A percentile compares a stretch with the other conserved stretches of the same genome.
These are phyloP conservation scores for Ophiosphaerella korrae DNA, from an alignment of 2,329 filamentous ascomycete species.

Conservation along the genomic window DNA sequence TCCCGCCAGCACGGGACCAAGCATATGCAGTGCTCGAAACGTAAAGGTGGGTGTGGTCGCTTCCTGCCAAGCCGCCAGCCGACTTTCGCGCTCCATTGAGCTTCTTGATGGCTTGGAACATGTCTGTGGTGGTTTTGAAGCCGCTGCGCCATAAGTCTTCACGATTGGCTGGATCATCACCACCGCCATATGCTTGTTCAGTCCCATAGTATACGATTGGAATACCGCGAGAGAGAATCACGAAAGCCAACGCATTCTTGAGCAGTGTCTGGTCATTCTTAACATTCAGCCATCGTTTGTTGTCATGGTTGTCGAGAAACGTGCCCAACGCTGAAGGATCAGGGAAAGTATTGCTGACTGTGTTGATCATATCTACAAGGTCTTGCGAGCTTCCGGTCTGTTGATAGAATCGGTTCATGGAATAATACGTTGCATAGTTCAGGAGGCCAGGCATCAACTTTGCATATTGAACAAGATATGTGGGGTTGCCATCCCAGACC, in stretches of 20 bases:
- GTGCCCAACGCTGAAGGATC: constrained; percentile 44
- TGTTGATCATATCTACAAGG: constrained; percentile 44
- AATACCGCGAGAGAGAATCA: constrained; percentile 46
- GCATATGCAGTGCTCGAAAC: constrained; percentile 52
- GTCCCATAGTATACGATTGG: constrained; percentile 50
- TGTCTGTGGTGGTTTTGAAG: constrained; percentile 38
- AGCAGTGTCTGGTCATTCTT: constrained; percentile 44
- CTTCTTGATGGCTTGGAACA: constrained; percentile 37
- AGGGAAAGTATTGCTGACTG: constrained; percentile 36
- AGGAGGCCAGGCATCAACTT: constrained; percentile 62
- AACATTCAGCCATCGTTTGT: constrained; percentile 43
- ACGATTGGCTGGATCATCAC: constrained; percentile 47
- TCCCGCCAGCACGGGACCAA: constrained; percentile 52
- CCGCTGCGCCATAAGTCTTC: constrained; percentile 48
- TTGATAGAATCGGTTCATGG: constrained; percentile 45
- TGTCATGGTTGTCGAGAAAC: constrained; percentile 50
- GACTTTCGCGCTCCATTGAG: constrained; percentile 35
- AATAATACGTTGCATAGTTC: constrained; percentile 62
- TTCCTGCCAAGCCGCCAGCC: constrained; percentile 50
- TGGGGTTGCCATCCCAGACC: constrained; percentile 60
- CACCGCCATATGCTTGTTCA: constrained; percentile 46
- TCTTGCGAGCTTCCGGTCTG: constrained; percentile 37
- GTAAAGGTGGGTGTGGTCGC: constrained; percentile 55
- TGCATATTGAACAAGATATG: constrained; percentile 60
- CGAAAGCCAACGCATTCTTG: constrained; percentile 48